Evolutionary conservation across 768 basidiomycete genomes (phyloP), one percentile per base, ranked within the genome.

Genomic region (Rhizopogon sp.): DNA sequence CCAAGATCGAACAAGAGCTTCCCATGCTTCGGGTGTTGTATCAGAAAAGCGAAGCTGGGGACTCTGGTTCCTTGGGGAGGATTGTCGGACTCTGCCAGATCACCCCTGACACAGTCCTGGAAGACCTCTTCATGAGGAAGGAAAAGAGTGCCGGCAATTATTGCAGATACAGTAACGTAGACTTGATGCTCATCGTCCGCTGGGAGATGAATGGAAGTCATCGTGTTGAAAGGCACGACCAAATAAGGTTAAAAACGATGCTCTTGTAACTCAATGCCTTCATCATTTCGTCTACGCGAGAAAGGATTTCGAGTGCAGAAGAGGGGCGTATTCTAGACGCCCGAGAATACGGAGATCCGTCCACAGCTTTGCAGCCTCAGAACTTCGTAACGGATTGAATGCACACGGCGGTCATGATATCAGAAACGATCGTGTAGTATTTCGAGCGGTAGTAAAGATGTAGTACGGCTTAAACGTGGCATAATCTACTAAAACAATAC

Each of bases 401-500:
- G 25, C 25, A 25, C 25, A 25, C 25, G 25, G 25, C 25, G 4
- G 25, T 25, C 4, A 25, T 25, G 25, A n/a, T n/a, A n/a, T 25
- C 31, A 33, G 31, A 33, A 33, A 33, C 25, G 31, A 7, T 33
- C 31, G 10, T 33, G 1, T 3, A 33, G 31, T 10, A 33, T 33
- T 7, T 33, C 31, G 31, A 25, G 17, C 43, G 17, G 29, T 33
- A 41, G n/a, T 17, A 35, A 53, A 39, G 33, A 6, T 44, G 31
- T 22, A 51, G 39, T 40, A 52, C 42, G 31, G 9, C n/a, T 50
- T 56, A 45, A 56, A 31, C 58, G 47, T 39, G 31, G 9, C n/a
- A 45, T 56, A 45, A 56, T 25, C 58, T 61, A 59, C 3, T 61
- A 61, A 61, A 55, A 61, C 60, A 61, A 57, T 39, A 52, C 4